A percentile compares a stretch with the other conserved stretches of the same genome.
These are phyloP conservation scores for Alternaria sp. DNA, from an alignment of 2,329 filamentous ascomycete genomes.

Conservation along the genomic window DNA sequence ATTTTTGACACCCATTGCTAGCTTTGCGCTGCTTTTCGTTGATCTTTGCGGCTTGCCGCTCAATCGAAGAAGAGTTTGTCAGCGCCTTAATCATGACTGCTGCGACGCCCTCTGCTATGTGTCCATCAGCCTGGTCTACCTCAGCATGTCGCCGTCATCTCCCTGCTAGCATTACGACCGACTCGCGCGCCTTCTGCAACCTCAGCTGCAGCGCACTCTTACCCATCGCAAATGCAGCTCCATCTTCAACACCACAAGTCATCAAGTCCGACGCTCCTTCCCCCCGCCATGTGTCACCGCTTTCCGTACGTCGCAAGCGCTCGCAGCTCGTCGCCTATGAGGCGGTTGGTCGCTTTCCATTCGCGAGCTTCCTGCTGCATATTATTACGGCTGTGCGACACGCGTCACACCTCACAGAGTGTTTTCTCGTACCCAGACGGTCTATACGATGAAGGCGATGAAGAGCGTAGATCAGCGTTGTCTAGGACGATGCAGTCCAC, in stretches of 20 bases:
- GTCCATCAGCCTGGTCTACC: neutral
- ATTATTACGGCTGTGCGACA: neutral
- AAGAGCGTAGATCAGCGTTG: neutral
- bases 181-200: neutral
- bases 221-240: neutral
- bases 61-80: conserved; percentile 36
- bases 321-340: neutral
- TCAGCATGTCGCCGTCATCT: neutral
- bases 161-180: neutral
- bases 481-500: neutral
- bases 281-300: neutral
- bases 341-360: neutral
- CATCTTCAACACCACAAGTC: neutral
- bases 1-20: conserved; percentile 70
- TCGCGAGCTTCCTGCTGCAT: neutral
- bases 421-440: neutral
- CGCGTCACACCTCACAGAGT: neutral
- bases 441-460: neutral
- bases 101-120: neutral
- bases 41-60: conserved; percentile 33
- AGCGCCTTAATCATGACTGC: neutral
- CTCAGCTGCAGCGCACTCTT: neutral
- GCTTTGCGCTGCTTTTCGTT: conserved; percentile 37
- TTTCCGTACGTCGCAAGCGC: neutral
- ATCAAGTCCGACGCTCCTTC: neutral